These are phyloP conservation scores for Fistulifera pelliculosa DNA, from an alignment of 108 stramenopile genomes.

Conservation along the genomic window DNA sequence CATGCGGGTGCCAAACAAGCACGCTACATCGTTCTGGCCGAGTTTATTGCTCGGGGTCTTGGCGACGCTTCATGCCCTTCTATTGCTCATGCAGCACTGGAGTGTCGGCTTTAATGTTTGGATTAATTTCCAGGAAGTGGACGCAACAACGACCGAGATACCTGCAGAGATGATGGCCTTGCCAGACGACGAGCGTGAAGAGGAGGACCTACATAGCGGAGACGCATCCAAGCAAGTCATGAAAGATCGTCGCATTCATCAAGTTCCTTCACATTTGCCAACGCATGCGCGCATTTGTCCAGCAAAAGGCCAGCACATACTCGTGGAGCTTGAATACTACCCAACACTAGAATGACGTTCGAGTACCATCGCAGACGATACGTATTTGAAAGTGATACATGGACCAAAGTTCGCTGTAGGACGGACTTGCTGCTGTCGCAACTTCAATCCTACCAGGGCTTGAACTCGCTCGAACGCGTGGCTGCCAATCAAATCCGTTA, in stretches of 20 bases:
- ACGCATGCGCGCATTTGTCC: conserved; percentile 72
- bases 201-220: conserved; percentile 16
- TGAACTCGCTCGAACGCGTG: conserved; percentile 45
- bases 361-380: conserved; percentile 91
- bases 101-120: conserved; percentile 82
- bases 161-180: conserved; percentile 44
- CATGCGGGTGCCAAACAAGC: conserved; percentile 67
- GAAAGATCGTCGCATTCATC: conserved; percentile 7
- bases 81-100: conserved; percentile 91
- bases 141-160: conserved; percentile 32
- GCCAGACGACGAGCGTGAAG: conserved; percentile 3
- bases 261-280: conserved; percentile 48
- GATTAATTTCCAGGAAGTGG: conserved; percentile 71
- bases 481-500: conserved; percentile 73
- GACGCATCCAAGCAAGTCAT: conserved; percentile 4
- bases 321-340: conserved; percentile 56
- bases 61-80: conserved; percentile 72
- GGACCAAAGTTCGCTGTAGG: conserved; percentile 85
- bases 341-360: conserved; percentile 76
- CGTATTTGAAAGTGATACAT: conserved; percentile 44
- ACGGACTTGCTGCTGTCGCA: conserved; percentile 63
- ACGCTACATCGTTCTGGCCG: conserved; percentile 74
- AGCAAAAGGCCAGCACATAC: conserved; percentile 52
- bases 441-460: conserved; percentile 67
- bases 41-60: conserved; percentile 62